Conservation (phyloP, 208 protist species). For the Trypanosoma rangeli region DNA sequence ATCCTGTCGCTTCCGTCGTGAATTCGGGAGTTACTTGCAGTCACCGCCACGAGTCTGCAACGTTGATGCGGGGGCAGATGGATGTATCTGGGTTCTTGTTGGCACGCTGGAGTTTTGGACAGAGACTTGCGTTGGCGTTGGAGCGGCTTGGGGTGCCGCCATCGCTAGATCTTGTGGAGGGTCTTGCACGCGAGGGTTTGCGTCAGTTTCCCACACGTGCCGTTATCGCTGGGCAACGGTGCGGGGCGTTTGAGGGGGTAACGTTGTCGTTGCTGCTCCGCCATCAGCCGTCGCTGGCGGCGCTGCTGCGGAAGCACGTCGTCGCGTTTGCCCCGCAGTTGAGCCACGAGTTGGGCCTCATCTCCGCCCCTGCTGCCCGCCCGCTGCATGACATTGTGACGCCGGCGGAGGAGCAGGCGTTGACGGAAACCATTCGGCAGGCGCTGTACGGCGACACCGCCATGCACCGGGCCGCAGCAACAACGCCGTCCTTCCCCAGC, state of each 20-base stretch:
- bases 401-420: constrained; percentile 1
- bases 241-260: neutral
- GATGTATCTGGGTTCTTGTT: neutral
- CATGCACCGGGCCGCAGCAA: neutral
- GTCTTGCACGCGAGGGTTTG: neutral
- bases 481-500: neutral
- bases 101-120: constrained; percentile 9
- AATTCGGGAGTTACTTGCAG: neutral
- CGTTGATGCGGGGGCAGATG: neutral
- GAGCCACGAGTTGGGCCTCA: neutral
- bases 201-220: neutral
- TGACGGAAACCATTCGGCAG: constrained; percentile 1
- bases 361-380: too few species aligned
- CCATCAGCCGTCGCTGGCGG: neutral
- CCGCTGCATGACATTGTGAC: neutral
- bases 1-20: neutral
- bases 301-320: neutral
- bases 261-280: constrained; percentile 2
- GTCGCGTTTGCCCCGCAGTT: neutral
- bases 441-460: neutral
- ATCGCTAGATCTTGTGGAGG: neutral
- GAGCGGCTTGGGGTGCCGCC: constrained; percentile 19
- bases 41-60: neutral
- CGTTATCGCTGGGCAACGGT: neutral
- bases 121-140: constrained; percentile 9